Percentiles rank a stretch among this genome's conserved stretches.
phyloP scores from a whole-genome alignment of 371 early-diverging fungal genomes.

The Phascolomyces articulosus region DNA sequence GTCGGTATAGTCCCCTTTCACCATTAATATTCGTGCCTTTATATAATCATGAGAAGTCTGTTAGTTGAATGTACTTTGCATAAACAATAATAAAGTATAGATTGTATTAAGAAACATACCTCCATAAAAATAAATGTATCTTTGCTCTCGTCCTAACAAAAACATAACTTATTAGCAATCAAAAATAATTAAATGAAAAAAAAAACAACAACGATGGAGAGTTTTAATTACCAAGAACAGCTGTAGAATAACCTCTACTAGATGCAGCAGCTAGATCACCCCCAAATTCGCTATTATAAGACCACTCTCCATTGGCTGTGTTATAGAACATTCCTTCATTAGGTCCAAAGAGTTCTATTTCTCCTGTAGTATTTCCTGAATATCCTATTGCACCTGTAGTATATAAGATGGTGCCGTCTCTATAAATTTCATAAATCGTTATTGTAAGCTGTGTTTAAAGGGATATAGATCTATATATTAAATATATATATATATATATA shows the following conservation, averaged over 20 bases:
- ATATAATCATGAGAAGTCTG: too few relatives aligned
- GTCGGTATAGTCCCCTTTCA: neutral
- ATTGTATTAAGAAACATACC: constrained; percentile 2
- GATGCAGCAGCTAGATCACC: too few relatives aligned
- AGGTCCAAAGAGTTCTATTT: too few relatives aligned
- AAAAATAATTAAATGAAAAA: too few relatives aligned
- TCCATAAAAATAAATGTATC: constrained; percentile 17
- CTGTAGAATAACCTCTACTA: neutral
- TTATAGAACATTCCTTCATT: too few relatives aligned
- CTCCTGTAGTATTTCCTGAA: neutral
- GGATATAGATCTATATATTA: neutral
- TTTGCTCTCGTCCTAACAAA: constrained; percentile 11
- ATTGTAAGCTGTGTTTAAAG: neutral
- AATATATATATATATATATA: too few relatives aligned
- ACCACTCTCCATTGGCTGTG: too few relatives aligned
- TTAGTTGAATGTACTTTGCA: too few relatives aligned
- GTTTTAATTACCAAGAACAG: constrained; percentile 8
- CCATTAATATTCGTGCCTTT: too few relatives aligned
- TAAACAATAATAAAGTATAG: neutral
- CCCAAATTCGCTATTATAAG: too few relatives aligned
- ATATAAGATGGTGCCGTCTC: neutral
- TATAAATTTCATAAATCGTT: neutral
- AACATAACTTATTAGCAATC: too few relatives aligned
- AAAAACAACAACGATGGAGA: too few relatives aligned
- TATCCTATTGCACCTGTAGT: neutral